These are phyloP conservation scores for Mucor lusitanicus DNA, from an alignment of 371 early-diverging fungal species.

Conservation along the genomic window DNA sequence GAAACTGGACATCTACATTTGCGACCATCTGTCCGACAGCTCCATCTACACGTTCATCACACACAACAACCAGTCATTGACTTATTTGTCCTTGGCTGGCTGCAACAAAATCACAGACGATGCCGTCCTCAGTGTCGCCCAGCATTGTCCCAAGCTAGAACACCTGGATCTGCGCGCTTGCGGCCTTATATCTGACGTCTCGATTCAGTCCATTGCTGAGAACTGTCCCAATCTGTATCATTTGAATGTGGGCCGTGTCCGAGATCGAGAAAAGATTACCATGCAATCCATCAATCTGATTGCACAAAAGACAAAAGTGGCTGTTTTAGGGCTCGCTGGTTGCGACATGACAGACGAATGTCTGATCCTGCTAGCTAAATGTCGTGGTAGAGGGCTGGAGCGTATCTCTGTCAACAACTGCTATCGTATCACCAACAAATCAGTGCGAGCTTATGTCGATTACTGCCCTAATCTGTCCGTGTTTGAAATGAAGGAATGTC, in stretches of 20 bases:
- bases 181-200: slow-evolving; percentile 55
- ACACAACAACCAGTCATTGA: slow-evolving; percentile 32
- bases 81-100: slow-evolving; percentile 55
- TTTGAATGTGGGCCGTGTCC: slow-evolving; percentile 60
- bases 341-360: slow-evolving; percentile 61
- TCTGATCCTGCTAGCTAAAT: slow-evolving; percentile 52
- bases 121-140: slow-evolving; percentile 43
- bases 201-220: slow-evolving; percentile 45
- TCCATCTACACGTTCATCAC: slow-evolving; percentile 39
- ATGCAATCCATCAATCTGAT: slow-evolving; percentile 50
- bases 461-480: slow-evolving; percentile 56
- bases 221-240: slow-evolving; percentile 52
- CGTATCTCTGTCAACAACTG: slow-evolving; percentile 64
- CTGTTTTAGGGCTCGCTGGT: slow-evolving; percentile 60
- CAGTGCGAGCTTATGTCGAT: slow-evolving; percentile 46
- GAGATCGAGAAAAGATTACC: slow-evolving; percentile 54
- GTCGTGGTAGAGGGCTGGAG: slow-evolving; percentile 46
- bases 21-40: slow-evolving; percentile 51
- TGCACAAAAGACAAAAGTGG: slow-evolving; percentile 51
- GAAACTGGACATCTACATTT: slow-evolving; percentile 53
- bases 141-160: slow-evolving; percentile 45
- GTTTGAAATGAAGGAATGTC: slow-evolving; percentile 65
- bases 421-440: slow-evolving; percentile 51
- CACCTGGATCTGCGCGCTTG: slow-evolving; percentile 63
- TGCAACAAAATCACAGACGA: slow-evolving; percentile 58